These are phyloP conservation scores for Thraustochytrium sp. DNA, from an alignment of 352 stramenopile genomes.

Conservation along the genomic window DNA sequence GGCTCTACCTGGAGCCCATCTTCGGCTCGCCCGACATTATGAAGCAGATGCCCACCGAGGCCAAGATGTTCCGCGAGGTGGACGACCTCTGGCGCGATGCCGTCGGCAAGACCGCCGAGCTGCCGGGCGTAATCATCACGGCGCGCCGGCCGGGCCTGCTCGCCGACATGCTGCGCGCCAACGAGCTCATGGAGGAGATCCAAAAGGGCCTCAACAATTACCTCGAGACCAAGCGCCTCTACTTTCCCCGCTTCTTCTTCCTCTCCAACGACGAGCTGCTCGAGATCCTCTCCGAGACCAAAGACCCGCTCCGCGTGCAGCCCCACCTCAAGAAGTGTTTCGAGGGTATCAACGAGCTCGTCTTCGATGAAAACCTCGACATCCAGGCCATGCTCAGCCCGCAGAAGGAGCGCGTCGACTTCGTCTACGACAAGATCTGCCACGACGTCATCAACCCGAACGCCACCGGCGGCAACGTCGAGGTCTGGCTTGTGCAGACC, in stretches of 20 bases:
- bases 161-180: conserved; percentile 50
- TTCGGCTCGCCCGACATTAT: conserved; percentile 92
- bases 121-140: conserved; percentile 25
- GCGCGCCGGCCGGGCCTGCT: neutral
- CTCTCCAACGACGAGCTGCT: conserved; percentile 89
- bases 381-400: conserved; percentile 71
- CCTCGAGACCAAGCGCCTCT: conserved; percentile 61
- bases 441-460: conserved; percentile 86
- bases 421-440: conserved; percentile 70
- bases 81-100: conserved; percentile 47
- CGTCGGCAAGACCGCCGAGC: conserved; percentile 7
- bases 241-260: conserved; percentile 85
- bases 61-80: conserved; percentile 54
- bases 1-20: conserved; percentile 91
- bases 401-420: conserved; percentile 45
- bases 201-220: conserved; percentile 64
- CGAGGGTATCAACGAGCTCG: conserved; percentile 61
- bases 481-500: conserved; percentile 74
- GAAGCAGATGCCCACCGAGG: conserved; percentile 89
- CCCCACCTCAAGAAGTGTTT: conserved; percentile 90
- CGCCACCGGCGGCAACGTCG: conserved; percentile 84
- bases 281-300: conserved; percentile 88
- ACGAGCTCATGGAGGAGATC: conserved; percentile 61
- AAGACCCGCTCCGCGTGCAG: conserved; percentile 87
- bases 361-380: conserved; percentile 61